Evolutionary conservation across 108 stramenopile genomes (phyloP), one percentile per base, ranked within the genome.

Genomic region (Cylindrotheca closterium): DNA sequence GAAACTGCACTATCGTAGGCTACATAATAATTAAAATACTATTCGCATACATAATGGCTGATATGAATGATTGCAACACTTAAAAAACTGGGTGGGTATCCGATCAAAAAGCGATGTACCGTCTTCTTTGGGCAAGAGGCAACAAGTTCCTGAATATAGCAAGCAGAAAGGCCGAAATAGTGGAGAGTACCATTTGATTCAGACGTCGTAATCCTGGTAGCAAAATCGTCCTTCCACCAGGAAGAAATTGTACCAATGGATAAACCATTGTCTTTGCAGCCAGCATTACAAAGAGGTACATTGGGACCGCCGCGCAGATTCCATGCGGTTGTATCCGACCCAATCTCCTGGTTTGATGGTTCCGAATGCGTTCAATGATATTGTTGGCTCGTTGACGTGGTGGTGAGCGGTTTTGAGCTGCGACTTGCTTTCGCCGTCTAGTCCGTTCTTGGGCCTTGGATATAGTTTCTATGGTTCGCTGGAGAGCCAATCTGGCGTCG

Each of bases 301-400:
- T 21, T 0, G 79, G 74, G 4, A 80, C n/a, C 3, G 79, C 74
- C 19, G 60, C 65, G 32, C 65, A 75, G 27, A 80, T 33, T 4
- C 74, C 79, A 47, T 80, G 67, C 0, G 79, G 79, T 48, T 80
- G 70, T 5, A 64, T 30, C 21, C 37, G 58, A 47, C 58, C 51
- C 24, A 33, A 52, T 52, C 22, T 33, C 47, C 57, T 30, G 31
- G 60, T 55, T 42, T 10, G 10, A 7, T 52, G 21, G 51, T 52
- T 52, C n/a, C 7, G 8, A 25, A 52, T 5, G 12, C n/a, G 51
- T 5, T 5, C 12, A 52, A 52, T 52, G 18, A 8, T 5, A n/a
- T n/a, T 18, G 15, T 5, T 17, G 12, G 7, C 18, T 5, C 23
- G 7, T 18, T 21, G 5, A 5, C 51, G 7, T 25, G 7, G 7